Evolutionary conservation across 441 rosid species (phyloP).

Genomic region (Gossypium aridum): DNA sequence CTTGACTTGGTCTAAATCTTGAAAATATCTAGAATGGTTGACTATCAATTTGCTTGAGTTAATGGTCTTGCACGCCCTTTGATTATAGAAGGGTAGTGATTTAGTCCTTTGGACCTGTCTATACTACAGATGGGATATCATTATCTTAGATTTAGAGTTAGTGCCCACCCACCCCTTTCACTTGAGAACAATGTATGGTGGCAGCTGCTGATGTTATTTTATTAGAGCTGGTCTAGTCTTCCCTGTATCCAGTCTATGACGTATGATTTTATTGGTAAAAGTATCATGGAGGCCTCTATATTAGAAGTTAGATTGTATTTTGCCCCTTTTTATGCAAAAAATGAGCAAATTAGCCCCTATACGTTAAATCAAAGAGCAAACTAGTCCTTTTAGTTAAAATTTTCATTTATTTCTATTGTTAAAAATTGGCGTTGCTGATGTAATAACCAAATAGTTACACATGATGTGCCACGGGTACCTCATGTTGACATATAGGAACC

Average conservation of each 20-base stretch:
- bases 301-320: no score
- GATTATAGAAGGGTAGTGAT: background rate
- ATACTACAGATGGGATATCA: background rate
- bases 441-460: no score
- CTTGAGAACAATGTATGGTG: background rate
- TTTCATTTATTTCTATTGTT: no score
- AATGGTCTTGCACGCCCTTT: background rate
- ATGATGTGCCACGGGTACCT: no score
- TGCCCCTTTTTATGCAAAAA: no score
- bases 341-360: no score
- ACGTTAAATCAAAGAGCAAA: no score
- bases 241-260: background rate
- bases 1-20: conserved; percentile 26
- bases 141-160: background rate
- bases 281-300: no score
- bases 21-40: background rate
- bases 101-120: background rate
- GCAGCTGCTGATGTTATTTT: background rate
- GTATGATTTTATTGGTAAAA: background rate
- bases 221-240: background rate
- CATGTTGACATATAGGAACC: no score
- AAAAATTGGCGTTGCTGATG: no score
- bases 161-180: background rate
- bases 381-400: no score
- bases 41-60: background rate